Conservation (phyloP, 768 basidiomycete genomes). For the Sporobolomyces pararoseus region DNA sequence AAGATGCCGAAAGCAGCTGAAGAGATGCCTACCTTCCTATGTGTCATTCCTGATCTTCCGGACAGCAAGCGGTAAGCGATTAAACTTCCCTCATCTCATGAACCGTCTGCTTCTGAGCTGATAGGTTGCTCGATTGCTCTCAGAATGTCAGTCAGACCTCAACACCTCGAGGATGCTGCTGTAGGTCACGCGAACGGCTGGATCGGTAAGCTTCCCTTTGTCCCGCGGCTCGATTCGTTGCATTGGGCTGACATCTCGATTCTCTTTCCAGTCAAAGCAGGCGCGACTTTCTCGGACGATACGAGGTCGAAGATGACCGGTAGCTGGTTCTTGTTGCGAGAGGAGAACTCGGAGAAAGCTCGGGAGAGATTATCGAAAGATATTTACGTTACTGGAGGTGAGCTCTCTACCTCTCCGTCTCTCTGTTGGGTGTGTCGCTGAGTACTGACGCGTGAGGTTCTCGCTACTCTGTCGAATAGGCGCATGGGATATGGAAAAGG, state of each 20-base stretch:
- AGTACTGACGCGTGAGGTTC: not conserved
- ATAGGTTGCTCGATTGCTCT: not conserved
- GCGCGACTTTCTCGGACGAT: constrained; percentile 39
- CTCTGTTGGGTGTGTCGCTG: too few species aligned
- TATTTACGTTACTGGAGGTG: constrained; percentile 29
- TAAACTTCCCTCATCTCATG: not conserved
- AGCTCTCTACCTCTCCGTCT: not conserved
- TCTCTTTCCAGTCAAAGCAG: constrained; percentile 22
- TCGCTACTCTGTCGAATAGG: not conserved
- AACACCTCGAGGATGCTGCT: constrained; percentile 28
- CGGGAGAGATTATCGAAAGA: constrained; percentile 20
- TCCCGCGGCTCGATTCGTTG: not conserved
- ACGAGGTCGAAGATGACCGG: constrained; percentile 28
- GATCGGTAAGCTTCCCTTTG: constrained; percentile 11
- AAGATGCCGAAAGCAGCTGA: constrained; percentile 14
- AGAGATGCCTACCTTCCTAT: constrained; percentile 24
- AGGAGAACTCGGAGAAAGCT: constrained; percentile 30
- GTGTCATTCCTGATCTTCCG: constrained; percentile 16
- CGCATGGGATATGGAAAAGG: constrained; percentile 35
- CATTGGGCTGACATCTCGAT: not conserved
- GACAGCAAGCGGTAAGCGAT: constrained; percentile 28
- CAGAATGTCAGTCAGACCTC: constrained; percentile 30
- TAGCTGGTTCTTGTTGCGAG: constrained; percentile 30
- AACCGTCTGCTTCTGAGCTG: not conserved
- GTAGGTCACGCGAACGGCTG: constrained; percentile 23